Conservation (phyloP, 2,329 filamentous ascomycete species). For the Samsoniella hepiali region DNA sequence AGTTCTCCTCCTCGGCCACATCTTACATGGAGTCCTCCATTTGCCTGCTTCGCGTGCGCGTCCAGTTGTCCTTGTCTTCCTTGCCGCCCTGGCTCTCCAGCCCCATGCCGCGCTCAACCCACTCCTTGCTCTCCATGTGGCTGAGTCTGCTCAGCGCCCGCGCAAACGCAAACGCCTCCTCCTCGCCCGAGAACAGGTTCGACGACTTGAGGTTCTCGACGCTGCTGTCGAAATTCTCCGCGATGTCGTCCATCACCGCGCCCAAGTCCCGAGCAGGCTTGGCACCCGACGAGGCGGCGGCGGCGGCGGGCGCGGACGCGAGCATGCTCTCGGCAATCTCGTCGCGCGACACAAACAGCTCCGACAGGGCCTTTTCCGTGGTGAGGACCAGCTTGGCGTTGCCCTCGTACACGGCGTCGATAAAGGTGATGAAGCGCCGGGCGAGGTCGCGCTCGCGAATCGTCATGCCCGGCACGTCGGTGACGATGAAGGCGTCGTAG, state of each 20-base stretch:
- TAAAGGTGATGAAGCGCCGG: slow-evolving; percentile 92
- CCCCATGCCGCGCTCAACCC: slow-evolving; percentile 81
- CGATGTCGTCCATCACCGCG: slow-evolving; percentile 71
- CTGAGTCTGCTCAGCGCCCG: slow-evolving; percentile 77
- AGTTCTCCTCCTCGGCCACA: background rate
- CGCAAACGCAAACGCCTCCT: slow-evolving; percentile 95
- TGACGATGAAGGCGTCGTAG: slow-evolving; percentile 91
- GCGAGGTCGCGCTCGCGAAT: slow-evolving; percentile 82
- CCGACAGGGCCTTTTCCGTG: slow-evolving; percentile 75
- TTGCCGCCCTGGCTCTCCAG: slow-evolving; percentile 63
- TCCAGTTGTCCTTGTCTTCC: slow-evolving; percentile 62
- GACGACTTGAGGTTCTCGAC: slow-evolving; percentile 82
- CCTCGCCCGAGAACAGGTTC: slow-evolving; percentile 86
- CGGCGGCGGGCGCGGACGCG: slow-evolving; percentile 31
- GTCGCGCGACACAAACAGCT: slow-evolving; percentile 76
- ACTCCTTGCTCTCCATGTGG: slow-evolving; percentile 93
- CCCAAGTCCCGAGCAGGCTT: slow-evolving; percentile 45
- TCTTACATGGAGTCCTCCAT: slow-evolving; percentile 63
- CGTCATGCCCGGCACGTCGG: slow-evolving; percentile 89
- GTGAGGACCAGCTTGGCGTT: slow-evolving; percentile 95
- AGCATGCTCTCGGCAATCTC: slow-evolving; percentile 61
- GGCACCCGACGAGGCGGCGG: slow-evolving; percentile 22
- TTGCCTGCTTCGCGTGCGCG: slow-evolving; percentile 62
- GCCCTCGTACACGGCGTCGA: slow-evolving; percentile 91
- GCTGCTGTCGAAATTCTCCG: slow-evolving; percentile 84